A percentile compares a stretch with the other conserved stretches of the same genome.
Conservation (phyloP, 345 rosid species). For the Arabidopsis thaliana region TAIR10.1 NC_003074.8:4166001-4166500, state of each 20-base stretch:
- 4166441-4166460: no score
- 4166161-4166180: conserved; percentile 26
- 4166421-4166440: no score
- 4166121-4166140: conserved; percentile 53
- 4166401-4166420: no score
- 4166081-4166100: conserved; percentile 43
- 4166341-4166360: conserved; percentile 49
- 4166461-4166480: no score
- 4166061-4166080: conserved; percentile 50
- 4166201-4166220: conserved; percentile 19
- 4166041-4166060: conserved; percentile 61
- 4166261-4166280: conserved; percentile 51
- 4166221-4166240: conserved; percentile 52
- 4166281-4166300: conserved; percentile 42
- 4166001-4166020: conserved; percentile 87
- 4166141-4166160: conserved; percentile 12
- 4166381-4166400: no score
- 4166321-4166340: conserved; percentile 50
- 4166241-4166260: conserved; percentile 50
- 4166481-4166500: no score
- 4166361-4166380: conserved; percentile 49
- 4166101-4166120: conserved; percentile 35
- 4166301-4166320: conserved; percentile 46
- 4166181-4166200: conserved; percentile 7
- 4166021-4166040: conserved; percentile 85